These are phyloP conservation scores for Mortierella sp. DNA, from an alignment of 371 early-diverging fungal species.

Conservation along the genomic window DNA sequence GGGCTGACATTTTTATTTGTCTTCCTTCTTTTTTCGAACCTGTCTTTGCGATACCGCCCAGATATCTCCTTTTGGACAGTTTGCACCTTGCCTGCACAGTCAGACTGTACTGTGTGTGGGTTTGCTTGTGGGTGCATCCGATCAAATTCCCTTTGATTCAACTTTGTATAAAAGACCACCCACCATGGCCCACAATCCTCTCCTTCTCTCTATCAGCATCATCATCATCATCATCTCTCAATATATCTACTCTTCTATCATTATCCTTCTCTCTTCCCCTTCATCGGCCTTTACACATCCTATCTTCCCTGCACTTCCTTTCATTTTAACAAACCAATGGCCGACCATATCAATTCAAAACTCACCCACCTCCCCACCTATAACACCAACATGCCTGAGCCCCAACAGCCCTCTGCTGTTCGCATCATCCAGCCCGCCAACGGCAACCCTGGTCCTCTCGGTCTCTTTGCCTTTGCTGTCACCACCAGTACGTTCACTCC, in stretches of 20 bases:
- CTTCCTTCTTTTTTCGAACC: not conserved
- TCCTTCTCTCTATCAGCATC: not conserved
- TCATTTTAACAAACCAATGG: not conserved
- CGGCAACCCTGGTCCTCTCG: slow-evolving; percentile 84
- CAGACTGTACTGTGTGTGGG: not conserved
- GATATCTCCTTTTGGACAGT: not conserved
- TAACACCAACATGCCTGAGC: not conserved
- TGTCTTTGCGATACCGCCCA: not conserved
- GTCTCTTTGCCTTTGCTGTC: slow-evolving; percentile 81
- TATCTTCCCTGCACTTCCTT: not conserved
- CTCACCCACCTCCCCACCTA: not conserved
- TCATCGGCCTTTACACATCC: too few species aligned
- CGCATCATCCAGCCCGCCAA: slow-evolving; percentile 60
- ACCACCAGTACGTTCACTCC: slow-evolving; percentile 77
- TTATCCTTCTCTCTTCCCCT: not conserved
- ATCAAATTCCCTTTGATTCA: not conserved
- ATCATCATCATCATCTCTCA: not conserved
- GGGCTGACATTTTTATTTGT: too few species aligned
- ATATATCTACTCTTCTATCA: slow-evolving; percentile 1
- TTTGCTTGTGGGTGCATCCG: not conserved
- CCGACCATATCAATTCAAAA: slow-evolving; percentile 4
- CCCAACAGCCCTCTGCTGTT: slow-evolving; percentile 19
- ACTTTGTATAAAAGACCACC: not conserved
- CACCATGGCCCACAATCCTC: not conserved
- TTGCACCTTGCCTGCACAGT: not conserved